Evolutionary conservation across 768 basidiomycete species (phyloP).

Genomic region (Boletus rubroflammeus): DNA sequence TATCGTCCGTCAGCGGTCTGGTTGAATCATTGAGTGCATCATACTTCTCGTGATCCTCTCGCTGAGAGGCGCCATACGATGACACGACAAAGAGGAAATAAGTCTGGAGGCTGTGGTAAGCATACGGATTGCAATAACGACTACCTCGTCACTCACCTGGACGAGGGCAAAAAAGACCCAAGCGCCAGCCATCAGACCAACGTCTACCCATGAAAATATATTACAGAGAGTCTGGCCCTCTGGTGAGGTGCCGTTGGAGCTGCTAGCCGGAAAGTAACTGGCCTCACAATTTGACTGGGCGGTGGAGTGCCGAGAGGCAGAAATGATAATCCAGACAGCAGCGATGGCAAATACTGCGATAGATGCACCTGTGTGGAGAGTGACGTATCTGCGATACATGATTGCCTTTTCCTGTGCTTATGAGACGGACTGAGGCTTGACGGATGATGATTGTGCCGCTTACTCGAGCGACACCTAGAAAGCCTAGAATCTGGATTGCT

Average conservation of each 20-base stretch:
- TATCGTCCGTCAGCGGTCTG: constrained; percentile 52
- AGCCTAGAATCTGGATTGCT: constrained; percentile 75
- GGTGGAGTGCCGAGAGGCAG: constrained; percentile 68
- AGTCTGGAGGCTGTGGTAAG: constrained; percentile 35
- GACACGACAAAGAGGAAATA: constrained; percentile 48
- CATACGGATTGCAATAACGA: neutral
- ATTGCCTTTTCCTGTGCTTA: constrained; percentile 59
- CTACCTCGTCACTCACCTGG: constrained; percentile 49
- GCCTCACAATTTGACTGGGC: constrained; percentile 65
- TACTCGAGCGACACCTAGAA: constrained; percentile 80
- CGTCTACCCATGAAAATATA: constrained; percentile 88
- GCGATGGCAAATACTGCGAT: constrained; percentile 69
- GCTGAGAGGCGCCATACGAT: constrained; percentile 71
- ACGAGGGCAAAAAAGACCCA: constrained; percentile 79
- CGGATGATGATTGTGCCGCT: neutral
- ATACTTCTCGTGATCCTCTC: constrained; percentile 77
- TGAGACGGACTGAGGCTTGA: constrained; percentile 2
- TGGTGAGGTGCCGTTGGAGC: constrained; percentile 29
- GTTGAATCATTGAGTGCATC: constrained; percentile 64
- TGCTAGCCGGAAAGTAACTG: constrained; percentile 47
- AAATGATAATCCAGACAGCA: constrained; percentile 78
- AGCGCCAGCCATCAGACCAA: constrained; percentile 87
- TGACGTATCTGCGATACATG: constrained; percentile 65
- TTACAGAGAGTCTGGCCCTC: constrained; percentile 77
- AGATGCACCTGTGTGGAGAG: constrained; percentile 54